phyloP scores from a whole-genome alignment of 1,284 basidiomycete species.

The Inonotus hispidus region DNA sequence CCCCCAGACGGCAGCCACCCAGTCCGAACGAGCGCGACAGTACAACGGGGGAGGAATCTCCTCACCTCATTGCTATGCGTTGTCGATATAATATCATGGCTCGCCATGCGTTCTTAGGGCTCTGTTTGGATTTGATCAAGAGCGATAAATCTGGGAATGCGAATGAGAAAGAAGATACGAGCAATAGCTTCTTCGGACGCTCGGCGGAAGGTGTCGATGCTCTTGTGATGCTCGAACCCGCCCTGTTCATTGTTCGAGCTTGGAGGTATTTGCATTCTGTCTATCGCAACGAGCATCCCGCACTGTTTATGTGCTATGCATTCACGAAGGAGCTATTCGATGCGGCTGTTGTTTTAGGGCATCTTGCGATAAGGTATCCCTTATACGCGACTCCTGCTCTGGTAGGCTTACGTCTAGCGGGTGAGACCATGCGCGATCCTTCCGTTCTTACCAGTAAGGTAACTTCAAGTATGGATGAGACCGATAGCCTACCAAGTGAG shows the following conservation, averaged over 20 bases:
- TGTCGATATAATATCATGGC: conserved; percentile 57
- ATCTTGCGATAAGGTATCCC: conserved; percentile 50
- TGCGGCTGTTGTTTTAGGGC: conserved; percentile 55
- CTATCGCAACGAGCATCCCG: conserved; percentile 29
- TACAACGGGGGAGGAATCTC: conserved; percentile 15
- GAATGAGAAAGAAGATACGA: conserved; percentile 27
- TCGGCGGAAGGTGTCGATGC: conserved; percentile 22
- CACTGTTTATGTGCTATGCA: conserved; percentile 54
- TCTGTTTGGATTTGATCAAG: conserved; percentile 62
- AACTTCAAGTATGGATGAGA: conserved; percentile 15
- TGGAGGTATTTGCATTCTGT: conserved; percentile 12
- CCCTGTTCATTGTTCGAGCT: conserved; percentile 6
- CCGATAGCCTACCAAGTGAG: conserved; percentile 27
- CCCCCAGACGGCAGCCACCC: conserved; percentile 9
- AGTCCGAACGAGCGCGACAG: conserved; percentile 18
- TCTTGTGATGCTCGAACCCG: conserved; percentile 12
- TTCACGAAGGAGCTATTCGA: conserved; percentile 56
- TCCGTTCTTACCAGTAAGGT: conserved; percentile 26
- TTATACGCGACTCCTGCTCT: conserved; percentile 43
- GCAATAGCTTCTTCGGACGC: conserved; percentile 21
- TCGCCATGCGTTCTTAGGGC: conserved; percentile 53
- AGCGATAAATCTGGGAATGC: conserved; percentile 23
- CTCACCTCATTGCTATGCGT: conserved; percentile 40
- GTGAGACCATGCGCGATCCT: conserved; percentile 43
- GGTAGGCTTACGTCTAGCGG: conserved; percentile 43